Evolutionary conservation across 371 early-diverging fungal genomes (phyloP), one percentile per base, ranked within the genome.

Genomic region (Chytridiales sp.): DNA sequence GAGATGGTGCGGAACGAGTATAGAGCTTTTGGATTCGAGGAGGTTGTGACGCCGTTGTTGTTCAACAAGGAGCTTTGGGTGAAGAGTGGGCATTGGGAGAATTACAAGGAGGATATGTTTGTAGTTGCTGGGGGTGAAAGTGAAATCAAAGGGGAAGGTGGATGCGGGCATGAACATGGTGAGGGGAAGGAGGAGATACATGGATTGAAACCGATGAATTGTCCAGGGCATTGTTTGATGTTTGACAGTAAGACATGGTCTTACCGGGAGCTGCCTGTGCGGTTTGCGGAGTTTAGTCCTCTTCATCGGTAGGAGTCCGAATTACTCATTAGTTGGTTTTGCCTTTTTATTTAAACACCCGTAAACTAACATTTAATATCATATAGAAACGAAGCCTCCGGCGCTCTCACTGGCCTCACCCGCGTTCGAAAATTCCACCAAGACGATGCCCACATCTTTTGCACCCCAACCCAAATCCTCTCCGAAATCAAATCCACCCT

Each of bases 401-500:
- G 97, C 29, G 88, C 98, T 8, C 78, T 98, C 1, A 82, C 93
- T 0, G 98, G 98, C 8, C 72, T 98, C 47, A 97, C 96, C 0
- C 83, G 98, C 43, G 95, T 98, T 6, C 82, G 96, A 58, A 79
- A 93, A 49, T 97, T 98, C 79, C 97, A 98, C 61, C 97, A 98
- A 67, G 98, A 98, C 65, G 98, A 98, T 69, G 98, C 95, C 4
- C 98, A 98, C 68, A 95, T 98, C 60, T 97, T 98, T 72, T 94
- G 95, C 75, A 74, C 85, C 3, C 74, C 75, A 24, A 82, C 85
- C 1, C 95, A 95, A 62, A 80, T 88, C 44, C 67, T 77, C 34
- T 34, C 79, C 48, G 97, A 97, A 77, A 95, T 98, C 70, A 66
- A 71, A 1, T 66, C 75, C 19, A 84, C 87, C 48, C 83, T 98